Evolutionary conservation across 495 filamentous ascomycete species (phyloP), one percentile per base, ranked within the genome.

Genomic region (Penicillium manginii): DNA sequence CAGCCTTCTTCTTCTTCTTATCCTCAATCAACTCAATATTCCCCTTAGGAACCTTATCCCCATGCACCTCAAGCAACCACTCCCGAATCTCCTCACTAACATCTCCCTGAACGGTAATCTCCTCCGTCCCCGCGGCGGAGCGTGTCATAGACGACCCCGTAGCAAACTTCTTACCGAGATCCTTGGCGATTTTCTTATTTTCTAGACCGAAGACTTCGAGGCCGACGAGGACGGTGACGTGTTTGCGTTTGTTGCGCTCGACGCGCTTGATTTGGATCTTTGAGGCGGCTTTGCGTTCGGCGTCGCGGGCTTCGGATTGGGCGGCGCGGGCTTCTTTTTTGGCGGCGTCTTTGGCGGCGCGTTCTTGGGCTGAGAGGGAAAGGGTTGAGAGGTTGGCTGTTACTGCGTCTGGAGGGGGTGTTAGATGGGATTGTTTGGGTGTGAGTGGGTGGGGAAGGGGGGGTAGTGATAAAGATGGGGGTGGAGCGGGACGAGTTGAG

Each of bases 21-120:
- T 96, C 91, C 75, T 96, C 92, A 14, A 97, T 84, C 61, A 91
- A 74, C 72, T 98, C 96, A 58, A 98, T 89, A 76, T 98, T 97
- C 67, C 92, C 90, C 70, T 94, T 91, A 5, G 94, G 93, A 50
- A 98, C 88, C 54, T 86, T 79, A 39, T 86, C 83, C 64, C 85
- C 85, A 69, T 96, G 93, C 63, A 88, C 86, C 70, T 97, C 93
- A 59, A 89, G 71, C 57, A 99, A 70, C 78, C 90, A 97, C 62
- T 98, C 96, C 63, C 88, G 84, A 54, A 99, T 88, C 72, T 98
- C 94, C 68, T 92, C 92, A 72, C 92, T 96, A 62, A 97, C 86
- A 76, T 99, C 94, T 14, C 94, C 94, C 74, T 99, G 94, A 40
- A 99, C 92, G 32, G 96, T 93, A 69, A 99, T 97, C 79, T 98